Evolutionary conservation across 2,329 filamentous ascomycete genomes (phyloP).

Genomic region (Fusarium gaditjirri): DNA sequence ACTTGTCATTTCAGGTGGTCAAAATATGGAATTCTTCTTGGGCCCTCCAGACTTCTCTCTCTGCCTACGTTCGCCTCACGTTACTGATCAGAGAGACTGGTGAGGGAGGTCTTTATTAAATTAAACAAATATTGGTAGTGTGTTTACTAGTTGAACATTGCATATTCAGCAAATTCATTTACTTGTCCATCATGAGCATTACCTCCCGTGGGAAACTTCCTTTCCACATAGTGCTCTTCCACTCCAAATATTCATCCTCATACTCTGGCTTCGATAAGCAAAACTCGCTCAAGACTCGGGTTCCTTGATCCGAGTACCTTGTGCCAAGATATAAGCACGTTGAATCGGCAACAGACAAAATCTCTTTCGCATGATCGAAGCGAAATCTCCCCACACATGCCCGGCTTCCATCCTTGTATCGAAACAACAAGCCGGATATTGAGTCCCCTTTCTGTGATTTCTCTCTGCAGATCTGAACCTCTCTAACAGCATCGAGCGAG

Average conservation of each 20-base stretch:
- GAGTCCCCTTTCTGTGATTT: neutral
- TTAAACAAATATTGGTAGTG: too few relatives aligned
- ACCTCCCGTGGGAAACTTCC: neutral
- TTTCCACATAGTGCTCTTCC: neutral
- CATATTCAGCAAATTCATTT: neutral
- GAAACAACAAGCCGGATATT: slow-evolving; percentile 1
- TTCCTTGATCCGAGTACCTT: too few relatives aligned
- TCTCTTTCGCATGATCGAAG: neutral
- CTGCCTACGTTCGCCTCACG: fast-evolving
- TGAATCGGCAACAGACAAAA: neutral
- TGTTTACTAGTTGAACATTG: too few relatives aligned
- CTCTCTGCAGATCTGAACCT: neutral
- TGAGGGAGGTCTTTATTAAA: neutral
- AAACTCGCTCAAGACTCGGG: neutral
- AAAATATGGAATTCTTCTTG: neutral
- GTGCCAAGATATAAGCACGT: neutral
- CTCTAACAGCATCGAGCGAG: neutral
- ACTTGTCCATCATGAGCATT: neutral
- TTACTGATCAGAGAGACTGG: neutral
- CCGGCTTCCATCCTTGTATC: neutral
- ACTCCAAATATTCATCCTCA: neutral
- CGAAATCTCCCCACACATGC: slow-evolving; percentile 11
- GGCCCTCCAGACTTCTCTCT: neutral
- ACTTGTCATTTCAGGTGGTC: neutral
- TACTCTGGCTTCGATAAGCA: neutral